Base-by-base conservation (phyloP, 805 yeast species). In the Candida rishiriensis region DNA sequence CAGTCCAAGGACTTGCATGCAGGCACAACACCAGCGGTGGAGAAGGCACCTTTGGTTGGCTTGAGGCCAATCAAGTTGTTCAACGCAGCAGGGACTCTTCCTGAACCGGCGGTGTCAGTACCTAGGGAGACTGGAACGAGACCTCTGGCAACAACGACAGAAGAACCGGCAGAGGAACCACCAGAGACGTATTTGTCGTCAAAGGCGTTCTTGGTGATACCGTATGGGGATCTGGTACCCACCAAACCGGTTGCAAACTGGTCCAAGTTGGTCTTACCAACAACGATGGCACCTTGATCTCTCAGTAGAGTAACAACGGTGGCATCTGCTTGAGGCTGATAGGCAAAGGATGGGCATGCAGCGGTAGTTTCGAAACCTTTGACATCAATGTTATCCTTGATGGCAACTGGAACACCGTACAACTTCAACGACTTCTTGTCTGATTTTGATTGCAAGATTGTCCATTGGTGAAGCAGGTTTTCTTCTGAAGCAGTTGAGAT, bases 191-290 rank as follows among this genome's bases (percentile, higher is more conserved):
- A 89, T 39, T 79, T 71, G 40, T 72, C 68, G 53, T 84, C 72
- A 64, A 91, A 88, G 1, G 91, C 82, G 64, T 84, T 83, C 33
- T 88, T 81, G 5, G 96, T 85, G 54, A 81, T 77, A 11, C 99
- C 99, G 61, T 91, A 91, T 1, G 99, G 98, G 7, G 96, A 86
- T 59, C 99, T 77, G 29, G 88, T 83, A 36, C 99, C 99, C 2
- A 91, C 98, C 46, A 91, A 73, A 33, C 99, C 99, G 2, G 99
- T 93, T 11, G 98, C 98, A 68, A 91, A 91, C 65, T 91, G 99
- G 64, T 91, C 99, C 64, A 91, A 71, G 64, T 91, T 91, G 43
- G 98, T 93, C 65, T 91, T 91, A 47, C 98, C 98, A 39, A 91
- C 72, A 34, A 91, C 77, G 44, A 91, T 86, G 38, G 98, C 98